Evolutionary conservation across 352 stramenopile genomes (phyloP).

Genomic region (Globisporangium solare): DNA sequence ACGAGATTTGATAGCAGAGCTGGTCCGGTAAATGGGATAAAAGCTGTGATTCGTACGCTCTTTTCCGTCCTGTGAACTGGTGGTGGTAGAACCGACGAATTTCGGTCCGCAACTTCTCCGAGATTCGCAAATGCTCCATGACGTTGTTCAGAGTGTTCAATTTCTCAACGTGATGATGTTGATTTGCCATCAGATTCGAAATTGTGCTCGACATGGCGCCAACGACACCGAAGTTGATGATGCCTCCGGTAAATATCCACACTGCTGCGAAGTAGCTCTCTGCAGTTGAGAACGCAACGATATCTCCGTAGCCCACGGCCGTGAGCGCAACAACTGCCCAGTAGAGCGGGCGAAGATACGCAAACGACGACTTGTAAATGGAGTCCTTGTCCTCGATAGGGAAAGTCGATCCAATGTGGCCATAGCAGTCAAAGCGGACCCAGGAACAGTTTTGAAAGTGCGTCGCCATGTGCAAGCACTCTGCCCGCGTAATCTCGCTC

Average conservation of each 20-base stretch:
- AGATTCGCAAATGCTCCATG: slow-evolving; percentile 57
- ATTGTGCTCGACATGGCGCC: slow-evolving; percentile 81
- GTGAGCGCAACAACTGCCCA: slow-evolving; percentile 74
- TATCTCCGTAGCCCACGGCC: slow-evolving; percentile 69
- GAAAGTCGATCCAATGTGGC: slow-evolving; percentile 43
- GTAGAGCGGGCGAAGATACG: slow-evolving; percentile 69
- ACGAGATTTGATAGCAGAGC: slow-evolving; percentile 72
- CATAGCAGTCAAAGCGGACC: slow-evolving; percentile 68
- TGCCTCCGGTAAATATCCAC: slow-evolving; percentile 70
- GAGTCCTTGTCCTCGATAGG: slow-evolving; percentile 35
- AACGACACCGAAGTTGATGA: slow-evolving; percentile 78
- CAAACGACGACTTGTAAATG: slow-evolving; percentile 45
- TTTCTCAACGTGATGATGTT: slow-evolving; percentile 66
- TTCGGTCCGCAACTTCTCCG: slow-evolving; percentile 41
- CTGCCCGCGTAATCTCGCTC: slow-evolving; percentile 15
- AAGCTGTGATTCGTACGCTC: slow-evolving; percentile 67
- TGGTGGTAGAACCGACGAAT: slow-evolving; percentile 76
- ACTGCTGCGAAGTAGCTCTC: slow-evolving; percentile 69
- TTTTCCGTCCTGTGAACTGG: slow-evolving; percentile 51
- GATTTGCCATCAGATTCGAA: slow-evolving; percentile 51
- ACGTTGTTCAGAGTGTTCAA: slow-evolving; percentile 61
- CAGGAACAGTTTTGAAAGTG: slow-evolving; percentile 64
- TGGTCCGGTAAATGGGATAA: slow-evolving; percentile 64
- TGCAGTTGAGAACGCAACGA: slow-evolving; percentile 62
- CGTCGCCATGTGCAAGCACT: slow-evolving; percentile 51